Evolutionary conservation across 148 eudicot species (phyloP).

Genomic region (Chenopodium quinoa): DNA sequence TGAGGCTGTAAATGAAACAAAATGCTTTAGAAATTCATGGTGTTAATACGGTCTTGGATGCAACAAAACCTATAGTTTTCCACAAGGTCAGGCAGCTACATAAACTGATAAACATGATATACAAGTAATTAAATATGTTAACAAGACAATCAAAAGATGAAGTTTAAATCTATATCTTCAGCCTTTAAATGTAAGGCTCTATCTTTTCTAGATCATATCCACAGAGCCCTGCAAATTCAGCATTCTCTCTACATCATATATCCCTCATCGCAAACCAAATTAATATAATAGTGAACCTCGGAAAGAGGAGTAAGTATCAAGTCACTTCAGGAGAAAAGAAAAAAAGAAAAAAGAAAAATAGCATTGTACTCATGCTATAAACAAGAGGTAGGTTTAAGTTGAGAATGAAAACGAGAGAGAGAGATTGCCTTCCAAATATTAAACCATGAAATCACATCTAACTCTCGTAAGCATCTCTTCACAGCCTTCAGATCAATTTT

Average conservation of each 20-base stretch:
- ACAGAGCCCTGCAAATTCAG: constrained; percentile 60
- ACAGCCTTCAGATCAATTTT: no score
- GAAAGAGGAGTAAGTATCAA: neutral
- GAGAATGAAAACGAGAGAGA: no score
- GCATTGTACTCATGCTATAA: neutral
- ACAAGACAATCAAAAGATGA: neutral
- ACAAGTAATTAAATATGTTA: neutral
- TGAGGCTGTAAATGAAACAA: neutral
- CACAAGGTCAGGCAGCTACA: constrained; percentile 1
- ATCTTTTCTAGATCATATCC: constrained; percentile 68
- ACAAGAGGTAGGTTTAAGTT: no score
- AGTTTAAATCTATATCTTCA: constrained; percentile 10
- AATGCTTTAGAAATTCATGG: neutral
- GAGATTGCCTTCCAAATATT: no score
- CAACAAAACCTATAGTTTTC: neutral
- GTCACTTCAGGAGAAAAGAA: neutral
- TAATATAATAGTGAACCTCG: neutral
- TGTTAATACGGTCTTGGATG: neutral
- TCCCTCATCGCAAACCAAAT: constrained; percentile 16
- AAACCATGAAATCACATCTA: no score
- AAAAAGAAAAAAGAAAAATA: neutral
- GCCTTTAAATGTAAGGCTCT: constrained; percentile 21
- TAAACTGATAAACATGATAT: neutral
- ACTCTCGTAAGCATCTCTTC: no score
- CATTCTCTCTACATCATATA: constrained; percentile 18